phyloP scores from a whole-genome alignment of 2,329 filamentous ascomycete species.

The Aureobasidium melanogenum region DNA sequence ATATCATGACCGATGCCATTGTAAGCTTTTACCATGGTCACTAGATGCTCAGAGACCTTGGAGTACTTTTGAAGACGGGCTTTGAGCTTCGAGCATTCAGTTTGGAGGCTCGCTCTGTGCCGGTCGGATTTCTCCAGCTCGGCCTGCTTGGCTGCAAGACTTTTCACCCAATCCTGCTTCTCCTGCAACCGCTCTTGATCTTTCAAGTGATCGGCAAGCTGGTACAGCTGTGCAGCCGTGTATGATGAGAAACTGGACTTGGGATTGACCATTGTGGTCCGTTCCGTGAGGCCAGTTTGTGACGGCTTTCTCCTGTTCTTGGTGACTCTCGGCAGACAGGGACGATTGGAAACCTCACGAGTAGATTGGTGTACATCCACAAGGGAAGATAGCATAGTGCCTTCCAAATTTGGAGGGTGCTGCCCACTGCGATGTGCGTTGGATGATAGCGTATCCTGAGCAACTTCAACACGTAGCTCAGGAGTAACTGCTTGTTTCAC shows the following conservation, averaged over 20 bases:
- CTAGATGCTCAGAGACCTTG: background rate
- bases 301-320: constrained; percentile 8
- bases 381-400: background rate
- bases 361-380: background rate
- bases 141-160: background rate
- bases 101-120: background rate
- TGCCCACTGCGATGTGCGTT: background rate
- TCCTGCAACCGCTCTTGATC: background rate
- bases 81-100: background rate
- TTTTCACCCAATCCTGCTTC: background rate
- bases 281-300: background rate
- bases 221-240: background rate
- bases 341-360: background rate
- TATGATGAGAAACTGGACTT: background rate
- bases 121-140: background rate
- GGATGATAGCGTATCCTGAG: background rate
- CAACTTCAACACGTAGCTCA: background rate
- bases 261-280: background rate
- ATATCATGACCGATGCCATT: background rate
- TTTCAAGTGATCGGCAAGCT: background rate
- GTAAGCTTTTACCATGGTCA: background rate
- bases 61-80: background rate
- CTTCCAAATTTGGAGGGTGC: background rate
- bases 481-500: background rate
- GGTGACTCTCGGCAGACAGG: background rate